phyloP scores from a whole-genome alignment of 2,329 filamentous ascomycete genomes.

The Aspergillus bombycis region DNA sequence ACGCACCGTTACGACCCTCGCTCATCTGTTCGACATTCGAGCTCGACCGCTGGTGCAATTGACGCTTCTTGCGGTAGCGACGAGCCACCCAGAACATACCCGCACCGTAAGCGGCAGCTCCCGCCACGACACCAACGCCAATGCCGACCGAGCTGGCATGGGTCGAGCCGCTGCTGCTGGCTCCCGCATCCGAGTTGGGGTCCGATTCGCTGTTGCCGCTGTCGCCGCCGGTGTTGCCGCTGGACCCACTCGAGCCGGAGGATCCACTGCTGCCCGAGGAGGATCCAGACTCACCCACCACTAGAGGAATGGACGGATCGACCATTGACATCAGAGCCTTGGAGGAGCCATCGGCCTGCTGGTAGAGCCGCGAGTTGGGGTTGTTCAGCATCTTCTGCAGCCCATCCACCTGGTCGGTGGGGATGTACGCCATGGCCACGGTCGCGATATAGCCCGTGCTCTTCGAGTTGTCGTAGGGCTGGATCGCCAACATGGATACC shows the following conservation, averaged over 20 bases:
- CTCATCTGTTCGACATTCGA: slow-evolving; percentile 71
- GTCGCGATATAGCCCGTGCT: slow-evolving; percentile 79
- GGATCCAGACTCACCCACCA: slow-evolving; percentile 53
- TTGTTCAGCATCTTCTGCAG: slow-evolving; percentile 71
- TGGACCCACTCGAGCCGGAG: slow-evolving; percentile 34
- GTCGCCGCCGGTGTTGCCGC: slow-evolving; percentile 45
- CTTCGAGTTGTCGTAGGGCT: slow-evolving; percentile 73
- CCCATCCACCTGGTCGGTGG: slow-evolving; percentile 67
- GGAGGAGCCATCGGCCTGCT: slow-evolving; percentile 67
- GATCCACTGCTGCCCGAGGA: slow-evolving; percentile 40
- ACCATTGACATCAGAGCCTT: slow-evolving; percentile 76
- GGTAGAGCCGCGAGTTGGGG: slow-evolving; percentile 74
- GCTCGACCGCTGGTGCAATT: slow-evolving; percentile 74
- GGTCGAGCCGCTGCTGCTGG: slow-evolving; percentile 46
- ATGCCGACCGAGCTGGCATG: slow-evolving; percentile 62
- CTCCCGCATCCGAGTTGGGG: slow-evolving; percentile 50
- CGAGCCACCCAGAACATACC: slow-evolving; percentile 94
- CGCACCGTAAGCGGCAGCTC: slow-evolving; percentile 84
- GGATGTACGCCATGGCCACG: slow-evolving; percentile 75
- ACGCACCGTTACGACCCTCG: slow-evolving; percentile 57
- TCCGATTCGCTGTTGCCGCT: slow-evolving; percentile 45
- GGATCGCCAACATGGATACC: slow-evolving; percentile 70
- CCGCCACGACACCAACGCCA: slow-evolving; percentile 74
- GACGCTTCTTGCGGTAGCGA: slow-evolving; percentile 84
- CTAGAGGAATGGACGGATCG: slow-evolving; percentile 78